phyloP scores from a whole-genome alignment of 108 stramenopile species.

The Skeletonema marinoi region DNA sequence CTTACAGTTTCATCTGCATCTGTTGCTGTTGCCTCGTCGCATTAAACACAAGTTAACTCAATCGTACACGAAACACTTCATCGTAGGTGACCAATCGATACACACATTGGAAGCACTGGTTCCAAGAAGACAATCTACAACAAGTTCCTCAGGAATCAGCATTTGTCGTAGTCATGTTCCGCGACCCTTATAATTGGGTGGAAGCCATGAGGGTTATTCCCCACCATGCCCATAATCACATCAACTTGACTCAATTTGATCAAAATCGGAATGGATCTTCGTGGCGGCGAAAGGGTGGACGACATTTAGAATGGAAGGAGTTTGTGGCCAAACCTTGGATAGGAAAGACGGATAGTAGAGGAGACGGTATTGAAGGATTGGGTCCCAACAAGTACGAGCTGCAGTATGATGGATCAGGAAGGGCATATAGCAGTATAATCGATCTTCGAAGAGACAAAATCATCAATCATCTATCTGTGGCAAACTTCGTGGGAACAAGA shows the following conservation, averaged over 20 bases:
- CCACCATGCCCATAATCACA: slow-evolving; percentile 45
- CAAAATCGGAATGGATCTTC: neutral
- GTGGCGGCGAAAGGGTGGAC: neutral
- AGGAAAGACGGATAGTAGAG: neutral
- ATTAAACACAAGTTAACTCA: too few relatives aligned
- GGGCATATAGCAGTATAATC: slow-evolving; percentile 33
- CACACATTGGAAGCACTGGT: slow-evolving; percentile 42
- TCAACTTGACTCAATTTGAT: neutral
- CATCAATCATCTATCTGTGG: slow-evolving; percentile 36
- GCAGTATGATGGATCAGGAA: slow-evolving; percentile 39
- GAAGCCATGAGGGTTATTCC: slow-evolving; percentile 46
- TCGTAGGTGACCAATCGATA: slow-evolving; percentile 21
- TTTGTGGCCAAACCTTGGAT: slow-evolving; percentile 56
- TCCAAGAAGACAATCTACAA: slow-evolving; percentile 33
- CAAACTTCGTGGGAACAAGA: slow-evolving; percentile 25
- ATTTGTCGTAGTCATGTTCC: slow-evolving; percentile 44
- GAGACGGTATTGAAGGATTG: slow-evolving; percentile 23
- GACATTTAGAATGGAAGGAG: slow-evolving; percentile 30
- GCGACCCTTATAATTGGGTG: slow-evolving; percentile 52
- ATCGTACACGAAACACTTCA: neutral
- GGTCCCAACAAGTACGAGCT: slow-evolving; percentile 37
- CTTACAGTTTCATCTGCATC: neutral
- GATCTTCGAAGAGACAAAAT: slow-evolving; percentile 44
- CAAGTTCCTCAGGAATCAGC: slow-evolving; percentile 25
- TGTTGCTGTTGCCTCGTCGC: too few relatives aligned